Conservation (phyloP, 1,284 basidiomycete genomes). For the Trichosporon sp. region DNA sequence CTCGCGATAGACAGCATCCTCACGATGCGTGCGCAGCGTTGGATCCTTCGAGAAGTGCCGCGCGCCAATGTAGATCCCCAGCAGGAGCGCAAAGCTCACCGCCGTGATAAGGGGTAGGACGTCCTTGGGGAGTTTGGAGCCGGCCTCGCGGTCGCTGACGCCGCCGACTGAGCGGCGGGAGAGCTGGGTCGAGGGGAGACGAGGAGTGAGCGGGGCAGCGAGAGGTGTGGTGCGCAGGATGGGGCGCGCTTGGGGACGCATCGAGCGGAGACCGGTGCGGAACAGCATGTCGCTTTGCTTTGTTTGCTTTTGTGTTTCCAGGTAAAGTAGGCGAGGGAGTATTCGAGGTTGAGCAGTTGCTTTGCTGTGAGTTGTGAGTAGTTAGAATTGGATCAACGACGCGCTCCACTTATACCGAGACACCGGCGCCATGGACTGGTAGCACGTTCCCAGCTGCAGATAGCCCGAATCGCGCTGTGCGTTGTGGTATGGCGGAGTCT, state of each 20-base stretch:
- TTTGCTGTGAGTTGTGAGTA: not conserved
- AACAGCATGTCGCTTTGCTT: not conserved
- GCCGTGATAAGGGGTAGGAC: conserved; percentile 9
- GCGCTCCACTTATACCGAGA: not conserved
- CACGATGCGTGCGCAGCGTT: conserved; percentile 6
- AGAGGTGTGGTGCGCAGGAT: not conserved
- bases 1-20: conserved; percentile 13
- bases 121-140: not conserved
- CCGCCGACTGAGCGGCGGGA: conserved; percentile 11
- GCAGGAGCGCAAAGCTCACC: conserved; percentile 13
- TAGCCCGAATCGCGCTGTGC: too few species aligned
- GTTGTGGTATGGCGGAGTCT: too few species aligned
- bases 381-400: not conserved
- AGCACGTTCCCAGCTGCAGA: too few species aligned
- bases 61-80: not conserved
- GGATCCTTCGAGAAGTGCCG: conserved; percentile 8
- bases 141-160: not conserved
- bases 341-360: not conserved
- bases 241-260: not conserved
- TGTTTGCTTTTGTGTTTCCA: not conserved
- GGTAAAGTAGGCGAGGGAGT: not conserved
- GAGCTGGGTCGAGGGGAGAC: not conserved
- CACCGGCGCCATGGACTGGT: not conserved
- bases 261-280: conserved; percentile 10
- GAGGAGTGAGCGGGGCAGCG: not conserved